Percentiles rank a stretch among this genome's conserved stretches.
Conservation (phyloP, 2,329 filamentous ascomycete species). For the Diaporthe velutina region DNA sequence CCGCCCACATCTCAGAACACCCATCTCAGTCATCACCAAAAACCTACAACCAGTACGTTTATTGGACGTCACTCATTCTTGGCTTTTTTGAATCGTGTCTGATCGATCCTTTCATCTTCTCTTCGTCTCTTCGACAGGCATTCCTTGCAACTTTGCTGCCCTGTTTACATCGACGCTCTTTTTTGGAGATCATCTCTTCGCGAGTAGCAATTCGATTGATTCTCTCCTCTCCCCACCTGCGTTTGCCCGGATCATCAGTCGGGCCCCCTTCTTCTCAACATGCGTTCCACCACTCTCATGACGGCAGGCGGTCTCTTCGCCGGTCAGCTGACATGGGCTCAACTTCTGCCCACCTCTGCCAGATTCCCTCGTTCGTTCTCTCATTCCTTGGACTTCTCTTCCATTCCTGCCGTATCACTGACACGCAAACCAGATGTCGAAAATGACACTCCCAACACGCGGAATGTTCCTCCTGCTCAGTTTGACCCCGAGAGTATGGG, state of each 20-base stretch:
- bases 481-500: conserved; percentile 10
- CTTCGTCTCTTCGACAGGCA: conserved; percentile 16
- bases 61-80: conserved; percentile 41
- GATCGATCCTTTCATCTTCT: conserved; percentile 26
- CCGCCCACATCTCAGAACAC: conserved; percentile 30
- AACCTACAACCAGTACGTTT: conserved; percentile 41
- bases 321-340: conserved; percentile 17
- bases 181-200: conserved; percentile 42
- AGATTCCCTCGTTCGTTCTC: not conserved
- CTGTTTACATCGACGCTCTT: conserved; percentile 34
- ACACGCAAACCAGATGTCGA: not conserved
- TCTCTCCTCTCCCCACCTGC: conserved; percentile 30
- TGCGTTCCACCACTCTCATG: conserved; percentile 26
- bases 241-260: conserved; percentile 8
- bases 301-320: conserved; percentile 18
- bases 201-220: conserved; percentile 39
- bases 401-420: not conserved
- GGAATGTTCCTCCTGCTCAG: conserved; percentile 7
- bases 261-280: not conserved
- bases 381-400: not conserved
- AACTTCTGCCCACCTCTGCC: not conserved
- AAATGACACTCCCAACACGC: conserved; percentile 6
- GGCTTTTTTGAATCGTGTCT: conserved; percentile 41
- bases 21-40: conserved; percentile 34
- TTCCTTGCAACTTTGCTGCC: conserved; percentile 12